These are phyloP conservation scores for Pestalotiopsis sp. DNA, from an alignment of 2,329 filamentous ascomycete species.

Conservation along the genomic window DNA sequence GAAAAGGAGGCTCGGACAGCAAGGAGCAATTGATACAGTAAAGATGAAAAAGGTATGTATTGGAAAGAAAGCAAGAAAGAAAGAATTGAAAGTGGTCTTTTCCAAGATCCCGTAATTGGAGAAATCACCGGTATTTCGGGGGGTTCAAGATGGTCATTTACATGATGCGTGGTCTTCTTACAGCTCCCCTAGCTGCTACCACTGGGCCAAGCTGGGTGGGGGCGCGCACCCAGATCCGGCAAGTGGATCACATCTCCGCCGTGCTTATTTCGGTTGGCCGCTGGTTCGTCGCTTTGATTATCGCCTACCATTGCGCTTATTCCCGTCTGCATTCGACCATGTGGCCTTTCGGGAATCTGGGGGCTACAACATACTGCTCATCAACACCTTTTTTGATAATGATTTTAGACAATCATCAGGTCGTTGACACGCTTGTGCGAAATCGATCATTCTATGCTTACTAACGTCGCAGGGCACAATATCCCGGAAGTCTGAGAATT, in stretches of 20 bases:
- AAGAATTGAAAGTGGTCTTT: not conserved
- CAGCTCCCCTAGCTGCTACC: not conserved
- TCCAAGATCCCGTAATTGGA: not conserved
- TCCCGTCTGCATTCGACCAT: constrained; percentile 4
- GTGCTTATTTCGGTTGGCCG: constrained; percentile 4
- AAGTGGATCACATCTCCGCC: constrained; percentile 8
- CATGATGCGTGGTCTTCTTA: constrained; percentile 12
- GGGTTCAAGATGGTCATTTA: not conserved
- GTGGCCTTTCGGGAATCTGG: constrained; percentile 13
- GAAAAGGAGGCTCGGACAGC: not conserved
- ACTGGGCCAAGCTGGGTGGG: too few species aligned
- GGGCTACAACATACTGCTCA: too few species aligned
- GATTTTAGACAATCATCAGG: too few species aligned
- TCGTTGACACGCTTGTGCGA: too few species aligned
- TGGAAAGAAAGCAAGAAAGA: not conserved
- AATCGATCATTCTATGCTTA: too few species aligned
- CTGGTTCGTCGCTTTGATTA: not conserved
- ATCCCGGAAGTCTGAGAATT: too few species aligned
- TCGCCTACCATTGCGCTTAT: not conserved
- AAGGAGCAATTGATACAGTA: not conserved
- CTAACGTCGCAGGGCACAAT: too few species aligned
- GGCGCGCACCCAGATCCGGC: constrained; percentile 1
- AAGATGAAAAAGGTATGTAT: not conserved
- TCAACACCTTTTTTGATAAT: too few species aligned
- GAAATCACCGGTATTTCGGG: not conserved